Conservation (phyloP, 805 yeast species). For the Myxozyma geophila region DNA sequence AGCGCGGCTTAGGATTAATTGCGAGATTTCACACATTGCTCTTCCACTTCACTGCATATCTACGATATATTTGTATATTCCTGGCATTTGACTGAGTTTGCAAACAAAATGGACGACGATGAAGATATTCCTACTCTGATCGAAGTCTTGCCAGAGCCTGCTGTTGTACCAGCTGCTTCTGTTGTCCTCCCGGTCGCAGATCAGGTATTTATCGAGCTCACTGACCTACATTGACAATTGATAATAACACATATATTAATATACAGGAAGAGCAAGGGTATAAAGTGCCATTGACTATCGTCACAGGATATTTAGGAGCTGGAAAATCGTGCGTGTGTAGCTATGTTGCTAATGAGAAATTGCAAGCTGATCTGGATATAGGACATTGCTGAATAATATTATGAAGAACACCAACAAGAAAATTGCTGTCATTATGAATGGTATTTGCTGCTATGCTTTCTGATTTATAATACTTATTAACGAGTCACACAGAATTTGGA, state of each 20-base stretch:
- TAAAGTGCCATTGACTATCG: slow-evolving; percentile 86
- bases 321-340: slow-evolving; percentile 65
- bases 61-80: neutral
- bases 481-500: slow-evolving; percentile 37
- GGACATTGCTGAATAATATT: slow-evolving; percentile 73
- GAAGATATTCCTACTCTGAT: slow-evolving; percentile 19
- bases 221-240: neutral
- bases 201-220: neutral
- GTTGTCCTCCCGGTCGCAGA: neutral
- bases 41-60: too few species aligned
- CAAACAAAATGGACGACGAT: slow-evolving; percentile 13
- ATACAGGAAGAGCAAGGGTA: slow-evolving; percentile 14
- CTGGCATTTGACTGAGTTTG: neutral
- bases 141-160: slow-evolving; percentile 1
- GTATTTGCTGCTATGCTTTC: slow-evolving; percentile 10
- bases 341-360: neutral
- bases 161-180: neutral
- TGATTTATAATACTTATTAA: slow-evolving; percentile 1
- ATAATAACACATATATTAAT: too few species aligned
- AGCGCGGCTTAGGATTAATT: too few species aligned
- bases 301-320: slow-evolving; percentile 93
- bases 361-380: slow-evolving; percentile 13
- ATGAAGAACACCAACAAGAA: slow-evolving; percentile 70
- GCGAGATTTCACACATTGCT: too few species aligned
- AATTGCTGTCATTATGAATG: slow-evolving; percentile 89